phyloP scores from a whole-genome alignment of 306 rosid species.

The Prunus dulcis region DNA sequence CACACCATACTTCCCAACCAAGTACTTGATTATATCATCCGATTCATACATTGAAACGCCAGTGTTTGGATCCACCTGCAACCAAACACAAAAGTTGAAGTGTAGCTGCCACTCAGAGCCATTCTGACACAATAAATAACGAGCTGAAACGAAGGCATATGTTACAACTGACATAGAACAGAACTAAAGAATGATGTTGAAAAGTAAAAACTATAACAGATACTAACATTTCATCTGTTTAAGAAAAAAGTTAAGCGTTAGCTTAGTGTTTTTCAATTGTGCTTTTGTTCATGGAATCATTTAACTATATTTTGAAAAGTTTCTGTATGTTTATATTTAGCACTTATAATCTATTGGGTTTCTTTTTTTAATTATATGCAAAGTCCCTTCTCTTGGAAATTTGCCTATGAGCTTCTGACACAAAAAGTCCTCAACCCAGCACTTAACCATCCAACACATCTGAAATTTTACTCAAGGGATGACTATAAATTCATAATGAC shows the following conservation, averaged over 20 bases:
- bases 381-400: background rate
- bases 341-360: background rate
- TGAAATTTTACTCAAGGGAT: background rate
- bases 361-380: background rate
- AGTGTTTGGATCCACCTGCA: conserved; percentile 93
- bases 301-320: background rate
- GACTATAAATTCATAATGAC: background rate
- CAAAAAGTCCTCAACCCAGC: background rate
- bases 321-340: background rate
- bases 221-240: background rate
- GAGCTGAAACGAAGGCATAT: conserved; percentile 8
- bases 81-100: conserved; percentile 22
- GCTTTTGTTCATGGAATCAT: background rate
- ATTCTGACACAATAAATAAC: conserved; percentile 1
- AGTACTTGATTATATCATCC: conserved; percentile 85
- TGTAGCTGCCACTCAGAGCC: conserved; percentile 14
- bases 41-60: conserved; percentile 95
- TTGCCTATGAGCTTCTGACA: background rate
- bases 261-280: background rate
- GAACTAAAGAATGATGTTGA: background rate
- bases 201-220: background rate
- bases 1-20: conserved; percentile 80
- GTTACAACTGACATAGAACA: background rate
- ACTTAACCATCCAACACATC: background rate
- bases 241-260: background rate